Evolutionary conservation across 2,329 filamentous ascomycete genomes (phyloP).

Genomic region (Xylariales sp.): DNA sequence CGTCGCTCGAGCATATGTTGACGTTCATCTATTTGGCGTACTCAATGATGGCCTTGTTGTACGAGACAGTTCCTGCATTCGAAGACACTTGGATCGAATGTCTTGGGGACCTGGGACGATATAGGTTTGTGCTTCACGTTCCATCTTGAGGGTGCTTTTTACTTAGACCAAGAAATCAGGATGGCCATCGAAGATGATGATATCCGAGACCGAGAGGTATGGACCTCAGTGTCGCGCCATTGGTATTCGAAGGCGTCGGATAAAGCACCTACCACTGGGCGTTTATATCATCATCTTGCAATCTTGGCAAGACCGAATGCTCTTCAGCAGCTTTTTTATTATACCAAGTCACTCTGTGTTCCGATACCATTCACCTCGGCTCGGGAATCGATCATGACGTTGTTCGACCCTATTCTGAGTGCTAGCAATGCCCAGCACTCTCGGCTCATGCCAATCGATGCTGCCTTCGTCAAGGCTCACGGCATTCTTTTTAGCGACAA

Average conservation of each 20-base stretch:
- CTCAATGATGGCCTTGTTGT: constrained; percentile 80
- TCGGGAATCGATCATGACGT: constrained; percentile 63
- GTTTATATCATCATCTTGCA: constrained; percentile 84
- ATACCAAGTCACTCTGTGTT: constrained; percentile 66
- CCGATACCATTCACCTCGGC: constrained; percentile 63
- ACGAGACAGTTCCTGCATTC: constrained; percentile 80
- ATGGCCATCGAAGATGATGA: constrained; percentile 71
- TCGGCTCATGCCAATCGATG: constrained; percentile 44
- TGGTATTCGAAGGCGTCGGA: constrained; percentile 87
- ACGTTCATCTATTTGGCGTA: constrained; percentile 87
- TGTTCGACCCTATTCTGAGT: constrained; percentile 57
- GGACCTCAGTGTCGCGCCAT: constrained; percentile 72
- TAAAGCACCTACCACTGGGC: constrained; percentile 66
- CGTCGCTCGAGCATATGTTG: constrained; percentile 81
- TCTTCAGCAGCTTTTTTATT: constrained; percentile 68
- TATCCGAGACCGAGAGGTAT: constrained; percentile 68
- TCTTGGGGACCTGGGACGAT: constrained; percentile 78
- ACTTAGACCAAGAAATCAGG: too few relatives aligned
- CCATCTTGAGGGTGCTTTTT: too few relatives aligned
- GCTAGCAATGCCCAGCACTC: constrained; percentile 23
- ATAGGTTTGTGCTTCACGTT: constrained; percentile 46
- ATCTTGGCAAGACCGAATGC: constrained; percentile 68
- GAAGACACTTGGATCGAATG: constrained; percentile 93
- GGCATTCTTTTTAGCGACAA: constrained; percentile 58
- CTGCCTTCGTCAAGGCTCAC: constrained; percentile 58